phyloP scores from a whole-genome alignment of 257 asterid genomes.

The Mitragyna speciosa region DNA sequence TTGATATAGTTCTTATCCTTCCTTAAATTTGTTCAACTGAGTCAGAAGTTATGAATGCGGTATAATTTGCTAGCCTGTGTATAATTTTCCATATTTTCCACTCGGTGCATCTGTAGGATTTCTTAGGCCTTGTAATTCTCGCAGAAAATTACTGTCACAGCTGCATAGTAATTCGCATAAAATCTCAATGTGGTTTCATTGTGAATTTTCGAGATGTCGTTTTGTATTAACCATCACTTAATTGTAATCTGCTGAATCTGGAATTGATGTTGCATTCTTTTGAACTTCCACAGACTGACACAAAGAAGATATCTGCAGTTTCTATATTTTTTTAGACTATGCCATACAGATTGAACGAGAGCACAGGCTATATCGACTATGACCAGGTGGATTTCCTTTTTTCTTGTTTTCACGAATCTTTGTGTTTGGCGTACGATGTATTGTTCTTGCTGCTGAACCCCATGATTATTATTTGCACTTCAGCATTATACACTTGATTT shows the following conservation, averaged over 20 bases:
- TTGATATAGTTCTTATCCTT: background rate
- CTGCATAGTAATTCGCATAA: background rate
- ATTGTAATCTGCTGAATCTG: background rate
- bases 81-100: background rate
- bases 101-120: background rate
- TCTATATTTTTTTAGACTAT: slow-evolving; percentile 85
- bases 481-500: slow-evolving; percentile 7
- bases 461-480: background rate
- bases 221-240: background rate
- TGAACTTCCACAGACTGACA: slow-evolving; percentile 45
- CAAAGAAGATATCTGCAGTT: slow-evolving; percentile 92
- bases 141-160: background rate
- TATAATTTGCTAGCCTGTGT: background rate
- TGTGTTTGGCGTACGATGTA: background rate
- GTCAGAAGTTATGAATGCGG: background rate
- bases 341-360: slow-evolving; percentile 85
- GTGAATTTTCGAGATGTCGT: background rate
- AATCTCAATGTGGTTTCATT: background rate
- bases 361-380: slow-evolving; percentile 83
- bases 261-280: background rate
- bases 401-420: background rate
- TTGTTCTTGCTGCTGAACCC: slow-evolving; percentile 2
- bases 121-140: background rate
- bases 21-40: background rate
- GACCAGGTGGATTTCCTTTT: slow-evolving; percentile 47